Conservation (phyloP, 257 asterid genomes). For the Nicotiana sylvestris region DNA sequence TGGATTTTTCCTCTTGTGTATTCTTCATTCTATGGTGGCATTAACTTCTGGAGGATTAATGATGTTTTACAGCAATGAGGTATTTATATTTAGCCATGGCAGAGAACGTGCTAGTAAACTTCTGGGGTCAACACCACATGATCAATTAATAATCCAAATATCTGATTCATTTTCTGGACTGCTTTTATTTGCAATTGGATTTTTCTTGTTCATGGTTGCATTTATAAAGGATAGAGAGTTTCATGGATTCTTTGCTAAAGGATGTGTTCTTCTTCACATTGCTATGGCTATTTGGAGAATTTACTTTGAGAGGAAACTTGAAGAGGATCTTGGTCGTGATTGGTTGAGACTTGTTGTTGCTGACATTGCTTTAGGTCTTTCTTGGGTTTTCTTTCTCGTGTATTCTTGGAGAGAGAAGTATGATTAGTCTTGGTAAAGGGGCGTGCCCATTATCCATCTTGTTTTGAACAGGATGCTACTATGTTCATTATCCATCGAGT, state of each 20-base stretch:
- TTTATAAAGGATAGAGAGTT: slow-evolving; percentile 84
- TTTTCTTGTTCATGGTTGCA: slow-evolving; percentile 88
- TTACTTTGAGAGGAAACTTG: slow-evolving; percentile 76
- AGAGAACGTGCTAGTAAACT: slow-evolving; percentile 75
- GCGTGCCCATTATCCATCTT: too few relatives aligned
- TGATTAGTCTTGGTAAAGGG: slow-evolving; percentile 29
- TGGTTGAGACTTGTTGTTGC: slow-evolving; percentile 82
- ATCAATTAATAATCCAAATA: slow-evolving; percentile 75
- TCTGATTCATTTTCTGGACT: slow-evolving; percentile 92
- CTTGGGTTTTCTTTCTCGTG: slow-evolving; percentile 80
- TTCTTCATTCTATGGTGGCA: slow-evolving; percentile 73
- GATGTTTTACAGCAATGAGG: slow-evolving; percentile 75
- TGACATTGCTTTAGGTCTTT: slow-evolving; percentile 62
- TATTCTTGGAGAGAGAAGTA: slow-evolving; percentile 95
- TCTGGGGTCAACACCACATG: slow-evolving; percentile 81
- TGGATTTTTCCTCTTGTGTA: slow-evolving; percentile 67
- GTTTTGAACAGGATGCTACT: too few relatives aligned
- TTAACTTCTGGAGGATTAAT: slow-evolving; percentile 70
- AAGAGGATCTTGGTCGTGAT: slow-evolving; percentile 75
- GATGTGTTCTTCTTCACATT: slow-evolving; percentile 76
- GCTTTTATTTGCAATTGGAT: slow-evolving; percentile 70
- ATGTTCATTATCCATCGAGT: too few relatives aligned
- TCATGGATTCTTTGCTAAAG: slow-evolving; percentile 69
- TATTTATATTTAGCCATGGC: slow-evolving; percentile 79
- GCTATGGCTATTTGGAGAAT: slow-evolving; percentile 89